These are phyloP conservation scores for Arxiozyma heterogenica DNA, from an alignment of 1,139 yeast genomes.

Conservation along the genomic window DNA sequence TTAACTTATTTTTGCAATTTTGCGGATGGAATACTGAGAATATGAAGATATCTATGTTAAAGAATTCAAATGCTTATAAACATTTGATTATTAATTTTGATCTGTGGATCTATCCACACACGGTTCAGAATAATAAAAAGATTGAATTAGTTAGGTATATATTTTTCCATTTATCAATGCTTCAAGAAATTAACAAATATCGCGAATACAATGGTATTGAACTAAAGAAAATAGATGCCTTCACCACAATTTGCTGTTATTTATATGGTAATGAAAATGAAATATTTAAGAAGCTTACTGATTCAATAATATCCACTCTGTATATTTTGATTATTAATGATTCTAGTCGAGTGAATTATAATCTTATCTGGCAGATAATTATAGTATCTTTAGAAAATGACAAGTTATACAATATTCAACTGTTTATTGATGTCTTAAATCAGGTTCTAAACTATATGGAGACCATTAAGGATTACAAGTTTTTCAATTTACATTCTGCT, in stretches of 20 bases:
- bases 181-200: slow-evolving; percentile 45
- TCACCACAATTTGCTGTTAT: slow-evolving; percentile 46
- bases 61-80: slow-evolving; percentile 40
- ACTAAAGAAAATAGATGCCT: slow-evolving; percentile 44
- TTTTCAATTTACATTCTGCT: background rate
- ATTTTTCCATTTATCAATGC: slow-evolving; percentile 47
- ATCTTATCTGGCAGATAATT: slow-evolving; percentile 23
- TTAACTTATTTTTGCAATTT: slow-evolving; percentile 36
- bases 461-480: background rate
- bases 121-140: background rate
- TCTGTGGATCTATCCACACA: slow-evolving; percentile 35
- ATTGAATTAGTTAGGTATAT: slow-evolving; percentile 41
- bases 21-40: slow-evolving; percentile 39
- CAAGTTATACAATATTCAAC: slow-evolving; percentile 9
- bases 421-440: background rate
- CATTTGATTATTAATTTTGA: slow-evolving; percentile 41
- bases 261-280: slow-evolving; percentile 11
- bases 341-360: background rate
- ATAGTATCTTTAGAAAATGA: background rate
- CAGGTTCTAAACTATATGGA: background rate
- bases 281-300: slow-evolving; percentile 17
- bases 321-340: slow-evolving; percentile 28
- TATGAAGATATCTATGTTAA: slow-evolving; percentile 38
- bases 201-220: slow-evolving; percentile 42
- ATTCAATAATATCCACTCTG: slow-evolving; percentile 34